These are phyloP conservation scores for Talaromyces nanjingensis DNA, from an alignment of 495 filamentous ascomycete genomes.

Conservation along the genomic window DNA sequence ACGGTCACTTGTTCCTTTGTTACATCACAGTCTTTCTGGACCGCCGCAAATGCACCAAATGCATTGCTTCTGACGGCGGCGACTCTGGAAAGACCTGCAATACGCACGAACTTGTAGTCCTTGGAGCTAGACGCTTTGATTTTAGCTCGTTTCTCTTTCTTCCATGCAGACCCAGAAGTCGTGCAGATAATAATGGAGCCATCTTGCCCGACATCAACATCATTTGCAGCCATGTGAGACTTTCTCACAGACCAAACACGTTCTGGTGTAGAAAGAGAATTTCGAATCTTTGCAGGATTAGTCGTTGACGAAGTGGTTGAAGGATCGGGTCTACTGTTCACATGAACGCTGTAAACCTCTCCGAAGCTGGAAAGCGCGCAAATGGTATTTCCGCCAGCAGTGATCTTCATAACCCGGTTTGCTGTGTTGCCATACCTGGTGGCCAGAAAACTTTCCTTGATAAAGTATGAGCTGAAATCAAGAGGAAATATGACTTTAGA, in stretches of 20 bases:
- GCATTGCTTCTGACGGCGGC: slow-evolving; percentile 76
- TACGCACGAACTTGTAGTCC: slow-evolving; percentile 90
- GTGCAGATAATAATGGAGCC: slow-evolving; percentile 94
- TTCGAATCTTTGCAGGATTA: slow-evolving; percentile 78
- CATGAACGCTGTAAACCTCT: slow-evolving; percentile 74
- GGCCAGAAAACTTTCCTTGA: slow-evolving; percentile 57
- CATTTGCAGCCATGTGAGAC: slow-evolving; percentile 74
- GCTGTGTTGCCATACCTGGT: slow-evolving; percentile 58
- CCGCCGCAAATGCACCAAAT: slow-evolving; percentile 81
- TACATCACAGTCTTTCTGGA: slow-evolving; percentile 79
- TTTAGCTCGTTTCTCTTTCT: slow-evolving; percentile 70
- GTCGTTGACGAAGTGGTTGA: slow-evolving; percentile 67
- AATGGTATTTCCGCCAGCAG: slow-evolving; percentile 80
- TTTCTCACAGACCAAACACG: slow-evolving; percentile 78
- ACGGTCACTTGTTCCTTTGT: slow-evolving; percentile 67
- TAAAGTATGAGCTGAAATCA: slow-evolving; percentile 61
- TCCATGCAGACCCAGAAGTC: slow-evolving; percentile 86
- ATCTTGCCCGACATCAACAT: slow-evolving; percentile 84
- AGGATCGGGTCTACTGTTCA: slow-evolving; percentile 58
- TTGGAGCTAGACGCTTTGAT: slow-evolving; percentile 61
- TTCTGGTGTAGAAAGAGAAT: slow-evolving; percentile 64
- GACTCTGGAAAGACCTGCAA: slow-evolving; percentile 79
- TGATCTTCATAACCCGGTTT: slow-evolving; percentile 66
- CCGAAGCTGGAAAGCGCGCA: slow-evolving; percentile 77
- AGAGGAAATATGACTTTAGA: slow-evolving; percentile 75